These are phyloP conservation scores for Mortierella sp. DNA, from an alignment of 371 early-diverging fungal genomes.

Conservation along the genomic window DNA sequence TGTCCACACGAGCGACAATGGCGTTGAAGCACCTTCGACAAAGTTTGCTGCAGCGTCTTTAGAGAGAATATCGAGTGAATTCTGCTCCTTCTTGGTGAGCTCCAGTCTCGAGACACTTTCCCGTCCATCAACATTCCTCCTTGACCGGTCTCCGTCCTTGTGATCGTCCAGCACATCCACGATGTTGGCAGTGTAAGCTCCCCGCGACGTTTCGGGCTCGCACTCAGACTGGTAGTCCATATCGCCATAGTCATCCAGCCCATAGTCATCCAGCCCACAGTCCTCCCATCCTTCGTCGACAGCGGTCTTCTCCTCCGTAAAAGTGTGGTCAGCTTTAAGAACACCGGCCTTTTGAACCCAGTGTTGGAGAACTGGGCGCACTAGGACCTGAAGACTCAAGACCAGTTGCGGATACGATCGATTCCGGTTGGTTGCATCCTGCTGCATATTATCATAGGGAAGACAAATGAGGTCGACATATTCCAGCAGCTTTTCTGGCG, in stretches of 20 bases:
- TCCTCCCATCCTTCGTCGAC: not conserved
- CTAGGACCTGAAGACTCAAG: constrained; percentile 4
- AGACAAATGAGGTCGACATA: constrained; percentile 4
- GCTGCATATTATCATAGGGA: not conserved
- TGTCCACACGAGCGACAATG: not conserved
- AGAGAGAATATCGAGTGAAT: not conserved
- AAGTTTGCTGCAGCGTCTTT: not conserved
- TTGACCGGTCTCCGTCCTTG: not conserved
- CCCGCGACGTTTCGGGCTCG: not conserved
- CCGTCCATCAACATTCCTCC: not conserved
- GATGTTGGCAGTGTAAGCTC: not conserved
- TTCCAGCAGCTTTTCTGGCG: constrained; percentile 1
- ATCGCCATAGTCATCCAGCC: not conserved
- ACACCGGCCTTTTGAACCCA: not conserved
- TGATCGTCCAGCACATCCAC: not conserved
- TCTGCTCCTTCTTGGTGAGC: not conserved
- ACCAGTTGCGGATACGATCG: not conserved
- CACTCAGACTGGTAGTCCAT: not conserved
- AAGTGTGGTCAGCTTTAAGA: not conserved
- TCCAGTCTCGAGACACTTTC: not conserved
- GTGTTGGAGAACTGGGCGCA: not conserved
- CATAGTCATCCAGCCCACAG: not conserved
- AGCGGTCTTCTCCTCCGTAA: not conserved
- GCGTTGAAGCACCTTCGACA: not conserved
- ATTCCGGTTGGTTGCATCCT: not conserved